Conservation (phyloP, 202 grass and related monocot species). For the Hordeum pubiflorum region DNA sequence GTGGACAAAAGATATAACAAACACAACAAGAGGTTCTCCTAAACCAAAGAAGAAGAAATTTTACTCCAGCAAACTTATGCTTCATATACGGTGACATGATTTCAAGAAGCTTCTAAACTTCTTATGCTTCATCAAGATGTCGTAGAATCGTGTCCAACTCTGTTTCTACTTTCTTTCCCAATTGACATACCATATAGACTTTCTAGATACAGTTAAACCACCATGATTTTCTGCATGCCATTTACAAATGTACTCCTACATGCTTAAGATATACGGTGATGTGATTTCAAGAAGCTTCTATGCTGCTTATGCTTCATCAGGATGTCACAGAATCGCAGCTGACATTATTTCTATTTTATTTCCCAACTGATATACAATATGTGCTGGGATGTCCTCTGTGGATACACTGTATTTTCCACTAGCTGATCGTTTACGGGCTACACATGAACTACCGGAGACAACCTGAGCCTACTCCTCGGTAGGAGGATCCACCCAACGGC, state of each 20-base stretch:
- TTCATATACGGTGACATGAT: not conserved
- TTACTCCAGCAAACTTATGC: too few species aligned
- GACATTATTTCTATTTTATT: conserved; percentile 30
- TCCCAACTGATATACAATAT: conserved; percentile 25
- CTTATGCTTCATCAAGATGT: conserved; percentile 16
- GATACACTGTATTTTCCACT: conserved; percentile 1
- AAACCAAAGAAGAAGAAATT: too few species aligned
- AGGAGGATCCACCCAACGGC: conserved; percentile 85
- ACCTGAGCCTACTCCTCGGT: conserved; percentile 56
- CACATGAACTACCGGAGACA: conserved; percentile 21
- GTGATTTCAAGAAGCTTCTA: conserved; percentile 14
- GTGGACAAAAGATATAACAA: too few species aligned
- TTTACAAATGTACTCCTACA: not conserved
- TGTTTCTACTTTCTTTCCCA: conserved; percentile 32
- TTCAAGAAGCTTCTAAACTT: not conserved
- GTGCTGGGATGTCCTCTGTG: conserved; percentile 4
- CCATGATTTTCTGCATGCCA: not conserved
- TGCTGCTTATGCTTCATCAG: conserved; percentile 3
- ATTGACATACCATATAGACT: conserved; percentile 15
- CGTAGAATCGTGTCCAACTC: not conserved
- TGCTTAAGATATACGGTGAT: not conserved
- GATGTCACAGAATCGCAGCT: not conserved
- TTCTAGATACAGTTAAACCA: not conserved
- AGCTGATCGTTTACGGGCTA: not conserved
- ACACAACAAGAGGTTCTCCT: too few species aligned